Percentiles rank a stretch among this genome's conserved stretches.
phyloP scores from a whole-genome alignment of 2,329 filamentous ascomycete species.

The Amphichorda felina region DNA sequence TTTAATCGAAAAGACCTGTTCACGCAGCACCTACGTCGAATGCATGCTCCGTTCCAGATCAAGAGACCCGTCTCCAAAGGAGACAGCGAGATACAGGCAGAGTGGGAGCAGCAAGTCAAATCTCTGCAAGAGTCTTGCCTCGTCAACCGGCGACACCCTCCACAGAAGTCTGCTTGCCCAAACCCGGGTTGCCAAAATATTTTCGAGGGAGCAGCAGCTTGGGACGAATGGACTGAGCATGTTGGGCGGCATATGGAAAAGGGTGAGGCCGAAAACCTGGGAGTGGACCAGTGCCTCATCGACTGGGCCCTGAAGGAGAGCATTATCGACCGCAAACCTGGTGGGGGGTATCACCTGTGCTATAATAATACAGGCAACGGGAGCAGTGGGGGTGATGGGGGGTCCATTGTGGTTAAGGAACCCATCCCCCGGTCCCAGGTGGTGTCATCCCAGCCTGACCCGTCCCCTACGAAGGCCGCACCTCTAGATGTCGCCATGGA shows the following conservation, averaged over 20 bases:
- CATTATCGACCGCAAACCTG: constrained; percentile 40
- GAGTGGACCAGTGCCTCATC: constrained; percentile 44
- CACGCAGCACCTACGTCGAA: constrained; percentile 83
- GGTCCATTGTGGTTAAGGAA: not conserved
- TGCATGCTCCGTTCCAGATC: constrained; percentile 69
- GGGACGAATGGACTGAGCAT: constrained; percentile 90
- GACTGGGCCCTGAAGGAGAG: constrained; percentile 52
- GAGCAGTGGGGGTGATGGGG: not conserved
- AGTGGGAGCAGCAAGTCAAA: constrained; percentile 56
- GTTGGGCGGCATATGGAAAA: constrained; percentile 83
- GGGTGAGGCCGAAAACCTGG: constrained; percentile 44
- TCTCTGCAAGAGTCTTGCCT: constrained; percentile 66
- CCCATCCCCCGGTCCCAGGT: not conserved
- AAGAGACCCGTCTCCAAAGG: constrained; percentile 44
- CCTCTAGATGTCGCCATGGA: too few species aligned
- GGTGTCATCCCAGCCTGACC: not conserved
- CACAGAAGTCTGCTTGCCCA: constrained; percentile 59
- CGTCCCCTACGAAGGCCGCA: not conserved
- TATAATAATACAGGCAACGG: not conserved
- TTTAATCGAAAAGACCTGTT: constrained; percentile 97
- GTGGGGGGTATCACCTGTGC: constrained; percentile 1
- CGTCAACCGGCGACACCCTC: constrained; percentile 54
- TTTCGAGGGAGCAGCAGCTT: constrained; percentile 63
- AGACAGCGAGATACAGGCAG: constrained; percentile 45
- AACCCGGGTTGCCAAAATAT: constrained; percentile 57